These are phyloP conservation scores for Candolleomyces efflorescens DNA, from an alignment of 768 basidiomycete genomes.

Conservation along the genomic window DNA sequence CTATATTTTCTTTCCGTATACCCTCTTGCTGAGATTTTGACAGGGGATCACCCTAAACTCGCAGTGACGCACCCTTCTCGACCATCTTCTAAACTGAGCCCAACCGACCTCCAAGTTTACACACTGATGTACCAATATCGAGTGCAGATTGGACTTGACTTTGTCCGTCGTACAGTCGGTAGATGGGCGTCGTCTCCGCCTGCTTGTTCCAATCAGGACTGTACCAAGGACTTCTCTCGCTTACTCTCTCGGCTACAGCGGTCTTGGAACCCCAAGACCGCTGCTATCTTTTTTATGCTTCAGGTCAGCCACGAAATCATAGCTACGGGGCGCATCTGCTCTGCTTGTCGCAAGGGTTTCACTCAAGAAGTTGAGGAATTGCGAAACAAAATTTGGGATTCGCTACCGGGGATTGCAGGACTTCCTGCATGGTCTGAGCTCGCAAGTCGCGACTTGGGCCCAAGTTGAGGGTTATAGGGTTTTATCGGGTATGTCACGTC, in stretches of 20 bases:
- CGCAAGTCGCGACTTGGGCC: constrained; percentile 12
- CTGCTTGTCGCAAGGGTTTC: constrained; percentile 39
- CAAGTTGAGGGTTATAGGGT: not conserved
- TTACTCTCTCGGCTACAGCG: constrained; percentile 39
- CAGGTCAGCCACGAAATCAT: constrained; percentile 38
- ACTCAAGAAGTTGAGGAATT: constrained; percentile 31
- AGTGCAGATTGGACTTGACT: constrained; percentile 41
- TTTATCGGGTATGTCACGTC: not conserved
- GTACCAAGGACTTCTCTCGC: constrained; percentile 34
- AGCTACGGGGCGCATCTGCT: constrained; percentile 39
- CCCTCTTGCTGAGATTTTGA: constrained; percentile 43
- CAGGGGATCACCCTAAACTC: constrained; percentile 52
- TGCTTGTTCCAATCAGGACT: not conserved
- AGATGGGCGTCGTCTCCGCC: constrained; percentile 24
- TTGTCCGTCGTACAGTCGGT: constrained; percentile 39
- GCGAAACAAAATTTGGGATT: constrained; percentile 42
- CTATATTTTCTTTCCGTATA: constrained; percentile 60
- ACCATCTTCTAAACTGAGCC: constrained; percentile 39
- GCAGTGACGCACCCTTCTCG: constrained; percentile 42
- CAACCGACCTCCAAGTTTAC: constrained; percentile 43
- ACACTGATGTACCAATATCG: constrained; percentile 57
- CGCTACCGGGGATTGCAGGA: constrained; percentile 40
- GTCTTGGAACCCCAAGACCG: constrained; percentile 48
- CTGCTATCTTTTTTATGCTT: constrained; percentile 49
- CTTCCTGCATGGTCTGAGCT: constrained; percentile 45